Conservation (phyloP, 331 rosid genomes). For the Rosa hybrid region DNA sequence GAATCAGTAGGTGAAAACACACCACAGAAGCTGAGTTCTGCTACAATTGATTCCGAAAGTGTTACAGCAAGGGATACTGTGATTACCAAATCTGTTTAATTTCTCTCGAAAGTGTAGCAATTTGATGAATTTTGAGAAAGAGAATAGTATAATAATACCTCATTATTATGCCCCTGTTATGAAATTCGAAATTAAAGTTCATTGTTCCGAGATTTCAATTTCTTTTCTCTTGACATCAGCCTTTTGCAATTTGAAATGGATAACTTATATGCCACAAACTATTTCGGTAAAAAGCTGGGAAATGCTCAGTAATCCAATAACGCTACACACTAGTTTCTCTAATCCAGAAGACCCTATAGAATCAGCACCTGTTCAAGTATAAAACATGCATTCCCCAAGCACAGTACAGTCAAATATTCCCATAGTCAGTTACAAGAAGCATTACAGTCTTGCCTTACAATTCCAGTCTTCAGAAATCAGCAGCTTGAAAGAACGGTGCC, state of each 20-base stretch:
- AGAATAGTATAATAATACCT: conserved; percentile 28
- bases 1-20: conserved; percentile 54
- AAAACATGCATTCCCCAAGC: not conserved
- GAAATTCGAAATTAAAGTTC: not conserved
- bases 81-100: not conserved
- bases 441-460: not conserved
- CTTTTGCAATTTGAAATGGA: not conserved
- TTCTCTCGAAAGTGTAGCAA: not conserved
- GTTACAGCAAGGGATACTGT: conserved; percentile 13
- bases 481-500: not conserved
- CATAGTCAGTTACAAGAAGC: not conserved
- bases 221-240: not conserved
- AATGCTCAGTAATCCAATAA: not conserved
- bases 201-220: not conserved
- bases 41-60: conserved; percentile 45
- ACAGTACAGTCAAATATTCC: not conserved
- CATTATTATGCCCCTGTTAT: conserved; percentile 17
- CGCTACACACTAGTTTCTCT: not conserved
- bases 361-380: not conserved
- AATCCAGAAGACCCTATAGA: not conserved
- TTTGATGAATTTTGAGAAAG: conserved; percentile 7
- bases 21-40: conserved; percentile 49
- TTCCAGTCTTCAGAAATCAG: not conserved
- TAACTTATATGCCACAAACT: not conserved
- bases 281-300: not conserved